These are phyloP conservation scores for Hortiboletus campestris DNA, from an alignment of 768 basidiomycete genomes.

Conservation along the genomic window DNA sequence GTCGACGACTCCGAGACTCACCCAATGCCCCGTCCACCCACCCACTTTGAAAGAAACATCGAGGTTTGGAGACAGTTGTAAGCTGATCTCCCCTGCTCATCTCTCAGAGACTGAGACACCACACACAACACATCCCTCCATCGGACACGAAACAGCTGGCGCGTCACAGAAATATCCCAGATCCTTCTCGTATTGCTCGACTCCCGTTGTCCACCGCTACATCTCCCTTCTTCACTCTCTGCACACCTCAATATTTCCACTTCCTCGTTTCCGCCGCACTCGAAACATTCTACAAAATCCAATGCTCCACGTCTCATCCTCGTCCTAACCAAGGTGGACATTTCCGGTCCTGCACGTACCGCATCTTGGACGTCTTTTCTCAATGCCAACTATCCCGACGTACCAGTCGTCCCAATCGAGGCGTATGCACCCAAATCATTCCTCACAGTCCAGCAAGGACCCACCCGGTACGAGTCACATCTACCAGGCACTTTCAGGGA, in stretches of 20 bases:
- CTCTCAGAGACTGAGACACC: not conserved
- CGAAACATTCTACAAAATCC: conserved; percentile 31
- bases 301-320: conserved; percentile 47
- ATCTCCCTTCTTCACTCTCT: conserved; percentile 78
- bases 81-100: conserved; percentile 28
- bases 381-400: conserved; percentile 46
- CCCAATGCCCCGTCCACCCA: conserved; percentile 60
- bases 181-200: conserved; percentile 88
- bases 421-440: conserved; percentile 59
- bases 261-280: conserved; percentile 10
- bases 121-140: not conserved
- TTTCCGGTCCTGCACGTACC: conserved; percentile 65
- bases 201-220: conserved; percentile 83
- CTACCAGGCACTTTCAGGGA: conserved; percentile 66
- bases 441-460: conserved; percentile 38
- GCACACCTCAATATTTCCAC: conserved; percentile 47
- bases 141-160: conserved; percentile 60
- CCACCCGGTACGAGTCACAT: conserved; percentile 54
- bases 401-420: conserved; percentile 72
- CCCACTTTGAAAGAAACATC: conserved; percentile 85
- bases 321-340: conserved; percentile 86
- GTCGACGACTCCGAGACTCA: conserved; percentile 16
- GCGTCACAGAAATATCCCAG: conserved; percentile 88
- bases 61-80: conserved; percentile 95
- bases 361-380: conserved; percentile 67